Evolutionary conservation across 257 asterid species (phyloP), one percentile per base, ranked within the genome.

Genomic region (Echium plantagineum): DNA sequence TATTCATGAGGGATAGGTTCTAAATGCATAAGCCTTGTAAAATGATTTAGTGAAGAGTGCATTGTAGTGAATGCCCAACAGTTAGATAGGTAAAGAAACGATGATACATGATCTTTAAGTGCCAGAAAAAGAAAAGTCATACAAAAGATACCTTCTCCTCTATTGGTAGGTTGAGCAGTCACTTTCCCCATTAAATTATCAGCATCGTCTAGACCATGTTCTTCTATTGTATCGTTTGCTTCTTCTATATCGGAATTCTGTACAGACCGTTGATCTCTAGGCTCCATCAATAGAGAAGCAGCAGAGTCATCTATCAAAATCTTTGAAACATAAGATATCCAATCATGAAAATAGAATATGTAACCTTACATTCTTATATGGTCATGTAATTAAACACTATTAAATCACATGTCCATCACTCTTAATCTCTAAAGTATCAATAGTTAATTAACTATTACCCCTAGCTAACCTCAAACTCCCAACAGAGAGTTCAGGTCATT

Each of bases 171-270:
- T 51, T 65, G 66, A 21, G 21, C 47, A 21, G 63, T 60, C 15
- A 22, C 31, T 70, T 42, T 60, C 59, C 68, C 63, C 54, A 51
- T 46, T 52, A 63, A 59, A 65, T 67, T 59, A 32, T 68, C 77
- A 42, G 76, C 65, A 62, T 64, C 69, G 58, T 68, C 28, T 47
- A 62, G 21, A 48, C 38, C 62, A 58, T 67, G 49, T 67, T 72
- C 79, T 65, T 62, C 59, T 63, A 30, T 72, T 59, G 55, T 70
- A 58, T 24, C 67, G 67, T 73, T 69, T 26, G 66, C 53, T 42
- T 59, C 67, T 69, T 53, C 81, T 58, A 79, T 69, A 66, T 65
- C 69, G 48, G 80, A 69, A 77, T 65, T 67, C 58, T 78, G 81
- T 58, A 64, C 73, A 16, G 22, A 6, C 19, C 17, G 58, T 38